These are phyloP conservation scores for Trichoderma asperellum DNA, from an alignment of 2,329 filamentous ascomycete species.

Conservation along the genomic window DNA sequence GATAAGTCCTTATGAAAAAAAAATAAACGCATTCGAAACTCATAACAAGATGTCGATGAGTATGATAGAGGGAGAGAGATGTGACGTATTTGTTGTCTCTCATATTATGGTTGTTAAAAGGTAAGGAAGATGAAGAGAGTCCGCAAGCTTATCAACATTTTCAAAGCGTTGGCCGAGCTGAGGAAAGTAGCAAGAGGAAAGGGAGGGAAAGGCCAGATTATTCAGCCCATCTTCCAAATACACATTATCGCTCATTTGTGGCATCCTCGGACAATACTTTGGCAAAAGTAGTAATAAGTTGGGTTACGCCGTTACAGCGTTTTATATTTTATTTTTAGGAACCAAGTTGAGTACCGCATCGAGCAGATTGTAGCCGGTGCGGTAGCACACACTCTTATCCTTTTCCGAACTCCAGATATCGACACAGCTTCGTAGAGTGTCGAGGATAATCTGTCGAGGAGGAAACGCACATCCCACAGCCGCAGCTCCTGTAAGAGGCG, in stretches of 20 bases:
- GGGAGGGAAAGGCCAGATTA: neutral
- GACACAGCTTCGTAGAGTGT: conserved; percentile 41
- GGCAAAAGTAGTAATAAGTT: neutral
- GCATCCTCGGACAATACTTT: neutral
- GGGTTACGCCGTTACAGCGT: neutral
- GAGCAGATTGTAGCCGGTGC: conserved; percentile 42
- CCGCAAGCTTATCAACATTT: neutral
- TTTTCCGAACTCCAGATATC: conserved; percentile 44
- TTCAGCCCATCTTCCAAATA: neutral
- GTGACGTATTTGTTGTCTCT: neutral
- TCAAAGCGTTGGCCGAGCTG: neutral
- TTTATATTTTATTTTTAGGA: conserved; percentile 31
- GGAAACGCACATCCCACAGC: conserved; percentile 39
- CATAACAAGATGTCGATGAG: neutral
- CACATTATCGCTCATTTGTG: neutral
- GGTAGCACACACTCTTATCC: conserved; percentile 43
- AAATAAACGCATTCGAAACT: neutral
- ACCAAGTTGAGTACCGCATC: conserved; percentile 37
- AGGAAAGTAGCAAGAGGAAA: neutral
- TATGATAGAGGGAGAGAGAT: neutral
- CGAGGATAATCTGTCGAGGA: conserved; percentile 43
- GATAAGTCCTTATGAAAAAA: neutral
- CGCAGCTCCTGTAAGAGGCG: conserved; percentile 38
- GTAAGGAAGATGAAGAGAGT: neutral
- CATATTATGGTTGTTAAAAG: neutral